Base-by-base conservation (phyloP, 1,139 yeast species). In the Magnusiomyces paraingens region DNA sequence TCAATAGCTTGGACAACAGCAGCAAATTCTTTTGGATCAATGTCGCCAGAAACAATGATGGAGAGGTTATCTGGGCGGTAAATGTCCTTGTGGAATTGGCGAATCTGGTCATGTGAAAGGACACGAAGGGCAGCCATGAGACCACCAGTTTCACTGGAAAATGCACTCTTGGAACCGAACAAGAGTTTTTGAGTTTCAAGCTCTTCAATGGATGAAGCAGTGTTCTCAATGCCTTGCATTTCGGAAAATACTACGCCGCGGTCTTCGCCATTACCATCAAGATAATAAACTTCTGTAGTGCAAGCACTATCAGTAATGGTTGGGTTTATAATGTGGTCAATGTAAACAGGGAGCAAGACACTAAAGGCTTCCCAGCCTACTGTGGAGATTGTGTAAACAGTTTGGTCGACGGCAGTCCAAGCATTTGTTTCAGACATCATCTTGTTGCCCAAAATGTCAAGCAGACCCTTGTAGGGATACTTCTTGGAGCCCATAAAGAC, bases 361-460 rank as follows among this genome's bases (percentile, higher is more conserved):
- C 80, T 81, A 70, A 94, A 94, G 0, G 98, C 99, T 55, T 87
- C 90, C 96, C 97, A 91, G 5, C 99, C 99, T 0, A 98, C 98
- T 44, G 95, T 83, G 10, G 86, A 80, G 55, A 94, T 74, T 1
- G 96, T 89, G 65, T 93, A 94, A 1, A 90, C 97, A 0, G 99
- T 94, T 66, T 89, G 96, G 69, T 94, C 99, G 2, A 93, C 87
- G 1, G 86, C 90, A 0, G 99, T 93, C 97, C 97, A 91, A 0
- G 99, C 99, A 66, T 94, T 94, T 0, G 99, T 94, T 8, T 83
- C 77, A 1, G 96, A 86, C 69, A 86, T 86, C 61, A 90, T 83
- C 55, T 89, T 72, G 66, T 90, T 89, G 5, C 98, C 96, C 55
- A 91, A 76, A 8, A 83, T 83, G 64, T 94, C 99, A 50, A 94